Evolutionary conservation across 2,329 filamentous ascomycete genomes (phyloP).

Genomic region (Fusarium sp.): DNA sequence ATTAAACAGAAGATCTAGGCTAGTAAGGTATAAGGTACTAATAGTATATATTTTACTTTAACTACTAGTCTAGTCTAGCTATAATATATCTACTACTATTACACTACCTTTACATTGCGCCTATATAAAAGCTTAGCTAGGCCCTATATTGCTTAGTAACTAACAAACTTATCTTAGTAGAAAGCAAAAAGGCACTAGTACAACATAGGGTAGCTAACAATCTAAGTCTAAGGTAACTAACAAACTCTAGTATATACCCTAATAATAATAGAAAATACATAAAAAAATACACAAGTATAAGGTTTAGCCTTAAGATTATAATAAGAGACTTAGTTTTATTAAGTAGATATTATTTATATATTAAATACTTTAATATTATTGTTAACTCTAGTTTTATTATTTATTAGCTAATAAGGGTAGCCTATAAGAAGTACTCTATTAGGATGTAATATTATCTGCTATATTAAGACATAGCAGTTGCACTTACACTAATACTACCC

Average conservation of each 20-base stretch:
- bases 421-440: slow-evolving; percentile 1
- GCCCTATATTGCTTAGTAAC: background rate
- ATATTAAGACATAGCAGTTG: background rate
- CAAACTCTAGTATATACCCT: background rate
- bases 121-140: no score
- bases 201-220: background rate
- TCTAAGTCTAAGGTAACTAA: background rate
- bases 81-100: background rate
- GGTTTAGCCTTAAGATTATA: background rate
- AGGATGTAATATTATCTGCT: slow-evolving; percentile 1
- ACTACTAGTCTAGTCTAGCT: no score
- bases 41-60: no score
- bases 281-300: slow-evolving; percentile 2
- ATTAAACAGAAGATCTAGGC: background rate
- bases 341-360: background rate
- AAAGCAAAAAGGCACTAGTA: background rate
- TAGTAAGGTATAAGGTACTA: no score
- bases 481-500: background rate
- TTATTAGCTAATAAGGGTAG: slow-evolving; percentile 4
- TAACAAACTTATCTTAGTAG: background rate
- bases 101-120: no score
- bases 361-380: background rate
- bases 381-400: background rate
- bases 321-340: background rate
- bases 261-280: slow-evolving; percentile 1